phyloP scores from a whole-genome alignment of 2,329 filamentous ascomycete species.

The Xylaria hypoxylon region DNA sequence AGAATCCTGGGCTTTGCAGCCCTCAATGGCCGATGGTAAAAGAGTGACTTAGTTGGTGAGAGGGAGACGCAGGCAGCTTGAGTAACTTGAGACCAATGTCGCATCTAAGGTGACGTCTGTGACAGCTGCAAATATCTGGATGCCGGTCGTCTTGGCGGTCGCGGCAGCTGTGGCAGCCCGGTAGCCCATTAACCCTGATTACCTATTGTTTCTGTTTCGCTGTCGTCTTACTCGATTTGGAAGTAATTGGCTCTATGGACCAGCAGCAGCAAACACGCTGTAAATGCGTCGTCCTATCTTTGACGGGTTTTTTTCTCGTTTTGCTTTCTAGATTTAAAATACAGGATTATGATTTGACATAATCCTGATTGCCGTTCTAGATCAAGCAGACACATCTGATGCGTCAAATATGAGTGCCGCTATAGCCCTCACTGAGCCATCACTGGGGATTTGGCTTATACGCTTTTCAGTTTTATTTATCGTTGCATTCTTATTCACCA shows the following conservation, averaged over 20 bases:
- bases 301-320: not conserved
- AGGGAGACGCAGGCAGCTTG: slow-evolving; percentile 13
- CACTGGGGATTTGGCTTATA: slow-evolving; percentile 29
- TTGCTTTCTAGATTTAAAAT: not conserved
- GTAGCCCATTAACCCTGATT: not conserved
- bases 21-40: slow-evolving; percentile 46
- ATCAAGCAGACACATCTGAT: not conserved
- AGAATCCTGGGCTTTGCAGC: slow-evolving; percentile 44
- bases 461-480: slow-evolving; percentile 35
- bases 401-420: slow-evolving; percentile 33
- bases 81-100: not conserved
- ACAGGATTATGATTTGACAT: slow-evolving; percentile 1
- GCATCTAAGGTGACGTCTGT: slow-evolving; percentile 29
- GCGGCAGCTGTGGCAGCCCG: slow-evolving; percentile 24
- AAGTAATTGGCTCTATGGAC: slow-evolving; percentile 15
- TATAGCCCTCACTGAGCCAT: slow-evolving; percentile 29
- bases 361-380: not conserved
- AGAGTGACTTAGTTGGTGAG: slow-evolving; percentile 29
- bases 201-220: slow-evolving; percentile 17
- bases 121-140: slow-evolving; percentile 26
- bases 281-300: not conserved
- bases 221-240: slow-evolving; percentile 35
- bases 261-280: slow-evolving; percentile 13
- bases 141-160: slow-evolving; percentile 4
- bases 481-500: slow-evolving; percentile 12